These are phyloP conservation scores for Solanum piurae DNA, from an alignment of 257 asterid genomes.

Conservation along the genomic window DNA sequence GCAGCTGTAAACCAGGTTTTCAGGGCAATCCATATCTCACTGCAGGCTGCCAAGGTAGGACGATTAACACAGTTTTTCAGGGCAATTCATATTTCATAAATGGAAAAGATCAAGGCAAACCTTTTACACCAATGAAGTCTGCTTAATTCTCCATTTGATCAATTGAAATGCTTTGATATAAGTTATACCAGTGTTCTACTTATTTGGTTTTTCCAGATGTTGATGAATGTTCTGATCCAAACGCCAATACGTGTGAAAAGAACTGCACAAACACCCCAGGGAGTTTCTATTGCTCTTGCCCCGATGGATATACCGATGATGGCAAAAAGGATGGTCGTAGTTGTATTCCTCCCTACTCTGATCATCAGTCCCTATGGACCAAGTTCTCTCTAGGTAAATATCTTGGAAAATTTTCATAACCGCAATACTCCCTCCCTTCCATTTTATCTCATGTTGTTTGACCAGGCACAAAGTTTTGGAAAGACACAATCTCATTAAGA, in stretches of 20 bases:
- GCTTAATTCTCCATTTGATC: not conserved
- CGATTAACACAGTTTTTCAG: not conserved
- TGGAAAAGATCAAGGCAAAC: not conserved
- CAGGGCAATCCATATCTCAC: not conserved
- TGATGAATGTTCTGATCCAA: not conserved
- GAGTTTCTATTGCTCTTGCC: not conserved
- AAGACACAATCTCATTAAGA: too few relatives aligned
- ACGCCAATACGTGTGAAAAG: constrained; percentile 15
- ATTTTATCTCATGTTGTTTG: too few relatives aligned
- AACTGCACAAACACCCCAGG: constrained; percentile 34
- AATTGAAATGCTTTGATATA: not conserved
- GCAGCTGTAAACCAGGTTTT: not conserved
- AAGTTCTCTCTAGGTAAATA: not conserved
- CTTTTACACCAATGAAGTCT: not conserved
- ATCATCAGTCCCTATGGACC: not conserved
- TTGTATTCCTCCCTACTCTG: not conserved
- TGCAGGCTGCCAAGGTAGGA: constrained; percentile 36
- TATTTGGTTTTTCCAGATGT: constrained; percentile 19
- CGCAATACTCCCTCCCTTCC: too few relatives aligned
- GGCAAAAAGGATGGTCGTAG: not conserved
- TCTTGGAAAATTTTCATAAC: not conserved
- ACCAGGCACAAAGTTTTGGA: too few relatives aligned
- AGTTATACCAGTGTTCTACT: not conserved
- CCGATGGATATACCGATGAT: not conserved
- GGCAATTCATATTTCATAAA: not conserved